phyloP scores from a whole-genome alignment of 179 eudicot genomes.

The Dionaea muscipula region DNA sequence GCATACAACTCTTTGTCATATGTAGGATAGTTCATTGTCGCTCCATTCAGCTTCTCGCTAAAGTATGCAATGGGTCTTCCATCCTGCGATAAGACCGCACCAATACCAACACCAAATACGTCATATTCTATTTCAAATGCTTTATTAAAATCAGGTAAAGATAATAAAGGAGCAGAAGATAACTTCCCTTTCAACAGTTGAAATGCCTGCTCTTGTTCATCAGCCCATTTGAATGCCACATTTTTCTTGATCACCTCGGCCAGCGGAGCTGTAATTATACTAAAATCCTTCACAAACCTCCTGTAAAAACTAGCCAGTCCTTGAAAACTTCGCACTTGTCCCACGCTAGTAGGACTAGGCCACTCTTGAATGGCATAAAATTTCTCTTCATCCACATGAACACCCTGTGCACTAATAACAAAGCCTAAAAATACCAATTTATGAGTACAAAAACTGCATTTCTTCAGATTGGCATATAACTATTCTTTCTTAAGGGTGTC shows the following conservation, averaged over 20 bases:
- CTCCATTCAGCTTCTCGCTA: neutral
- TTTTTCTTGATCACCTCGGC: neutral
- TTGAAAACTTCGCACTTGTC: neutral
- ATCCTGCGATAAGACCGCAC: neutral
- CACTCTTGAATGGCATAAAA: neutral
- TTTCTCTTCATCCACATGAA: conserved; percentile 1
- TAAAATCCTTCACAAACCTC: conserved; percentile 4
- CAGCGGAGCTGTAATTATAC: neutral
- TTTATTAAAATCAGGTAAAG: neutral
- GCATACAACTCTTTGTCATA: conserved; percentile 4
- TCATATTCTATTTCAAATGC: conserved; percentile 1
- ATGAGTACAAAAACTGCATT: neutral
- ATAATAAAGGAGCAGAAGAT: neutral
- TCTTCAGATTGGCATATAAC: conserved; percentile 2
- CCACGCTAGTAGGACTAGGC: neutral
- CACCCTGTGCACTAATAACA: neutral
- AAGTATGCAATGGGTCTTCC: neutral
- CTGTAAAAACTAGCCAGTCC: conserved; percentile 3
- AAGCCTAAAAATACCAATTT: neutral
- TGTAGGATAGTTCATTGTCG: neutral
- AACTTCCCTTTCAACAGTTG: neutral
- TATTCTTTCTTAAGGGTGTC: neutral
- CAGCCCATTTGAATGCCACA: neutral
- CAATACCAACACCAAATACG: neutral
- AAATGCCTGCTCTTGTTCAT: neutral